A percentile compares a stretch with the other conserved stretches of the same genome.
phyloP scores from a whole-genome alignment of 176 grass and related monocot genomes.

The Oryza coarctata region DNA sequence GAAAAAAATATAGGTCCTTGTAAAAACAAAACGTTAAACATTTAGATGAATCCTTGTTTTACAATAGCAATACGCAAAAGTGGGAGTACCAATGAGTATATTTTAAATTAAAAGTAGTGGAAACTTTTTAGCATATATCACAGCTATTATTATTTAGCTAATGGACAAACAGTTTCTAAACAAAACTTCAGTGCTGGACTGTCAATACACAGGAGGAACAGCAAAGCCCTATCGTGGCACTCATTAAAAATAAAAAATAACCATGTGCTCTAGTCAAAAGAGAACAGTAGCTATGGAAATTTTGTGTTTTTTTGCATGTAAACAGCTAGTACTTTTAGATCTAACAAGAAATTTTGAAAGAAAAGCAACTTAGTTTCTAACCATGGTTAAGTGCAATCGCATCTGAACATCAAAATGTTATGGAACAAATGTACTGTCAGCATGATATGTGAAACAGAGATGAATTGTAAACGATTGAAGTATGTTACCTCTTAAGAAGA shows the following conservation, averaged over 20 bases:
- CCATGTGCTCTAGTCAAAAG: constrained; percentile 1
- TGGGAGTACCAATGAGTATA: background rate
- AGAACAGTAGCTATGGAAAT: background rate
- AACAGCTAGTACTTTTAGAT: constrained; percentile 16
- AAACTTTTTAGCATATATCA: background rate
- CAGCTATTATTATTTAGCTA: background rate
- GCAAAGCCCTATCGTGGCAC: background rate
- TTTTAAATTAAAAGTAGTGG: background rate
- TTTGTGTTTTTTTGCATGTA: constrained; percentile 5
- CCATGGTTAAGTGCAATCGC: background rate
- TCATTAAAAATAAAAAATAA: background rate
- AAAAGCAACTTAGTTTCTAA: constrained; percentile 33
- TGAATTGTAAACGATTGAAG: background rate
- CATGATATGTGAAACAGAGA: background rate
- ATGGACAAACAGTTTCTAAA: constrained; percentile 2
- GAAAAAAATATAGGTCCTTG: background rate
- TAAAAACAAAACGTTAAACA: constrained; percentile 3
- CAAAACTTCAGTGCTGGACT: background rate
- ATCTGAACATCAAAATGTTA: constrained; percentile 3
- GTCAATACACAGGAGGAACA: constrained; percentile 1
- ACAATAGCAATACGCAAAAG: constrained; percentile 15
- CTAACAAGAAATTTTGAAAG: constrained; percentile 5
- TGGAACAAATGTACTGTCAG: background rate
- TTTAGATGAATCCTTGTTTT: constrained; percentile 19
- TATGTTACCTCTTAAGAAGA: constrained; percentile 66